Evolutionary conservation across 768 basidiomycete species (phyloP), one percentile per base, ranked within the genome.

Genomic region (Termitomyces sp.): DNA sequence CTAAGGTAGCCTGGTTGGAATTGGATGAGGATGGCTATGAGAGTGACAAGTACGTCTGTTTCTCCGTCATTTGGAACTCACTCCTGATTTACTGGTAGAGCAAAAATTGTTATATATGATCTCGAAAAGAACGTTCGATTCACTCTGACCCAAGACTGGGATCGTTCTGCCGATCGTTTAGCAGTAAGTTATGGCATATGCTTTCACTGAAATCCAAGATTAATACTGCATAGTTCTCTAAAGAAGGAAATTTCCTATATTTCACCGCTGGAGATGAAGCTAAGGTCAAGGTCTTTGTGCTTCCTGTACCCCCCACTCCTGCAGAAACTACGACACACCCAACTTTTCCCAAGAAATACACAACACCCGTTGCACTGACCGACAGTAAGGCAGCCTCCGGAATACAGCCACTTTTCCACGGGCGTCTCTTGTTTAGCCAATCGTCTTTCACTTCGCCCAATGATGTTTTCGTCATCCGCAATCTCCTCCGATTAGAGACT

Each of bases 1-100:
- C 79, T 48, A 88, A 88, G 68, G 84, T 83, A 2, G 93, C 89
- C 1, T 98, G 95, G 95, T 72, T 91, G 39, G 90, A 98, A 68
- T 80, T 94, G 59, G 84, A 86, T 51, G 68, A 88, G 66, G 93
- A 98, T 63, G 94, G 95, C 2, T 88, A 94, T 62, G 95, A 98
- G 70, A 79, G 88, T 51, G 95, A 96, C 71, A 82, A 88, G 85
- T 84, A 57, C 42, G 67, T 54, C 8, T 52, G 28, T 30, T 17
- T 54, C 39, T 14, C 43, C 39, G n/a, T 40, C 8, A 27, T 27
- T 17, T 40, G 12, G 17, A n/a, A 35, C 5, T 25, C 21, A 14
- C 12, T 53, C 45, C n/a, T 51, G 16, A 55, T 21, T 16, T 14
- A 19, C 32, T 41, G 19, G 0, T 60, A 90, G 91, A 59, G 80